Percentiles rank a stretch among this genome's conserved stretches.
Evolutionary conservation across 352 stramenopile species (phyloP).

Genomic region (Phytophthora chlamydospora): DNA sequence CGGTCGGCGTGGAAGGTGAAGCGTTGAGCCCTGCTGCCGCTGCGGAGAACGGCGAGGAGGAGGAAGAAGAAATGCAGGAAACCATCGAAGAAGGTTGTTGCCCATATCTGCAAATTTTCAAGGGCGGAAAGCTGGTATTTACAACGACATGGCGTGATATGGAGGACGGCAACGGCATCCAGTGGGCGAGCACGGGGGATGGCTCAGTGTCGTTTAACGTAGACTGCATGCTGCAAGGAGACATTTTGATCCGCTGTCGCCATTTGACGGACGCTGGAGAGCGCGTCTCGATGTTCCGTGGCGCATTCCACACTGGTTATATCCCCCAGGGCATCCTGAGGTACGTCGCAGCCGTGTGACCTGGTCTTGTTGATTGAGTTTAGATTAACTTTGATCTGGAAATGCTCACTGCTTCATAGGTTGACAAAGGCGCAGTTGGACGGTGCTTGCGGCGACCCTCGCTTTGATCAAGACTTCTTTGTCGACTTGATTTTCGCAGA

Average conservation of each 20-base stretch:
- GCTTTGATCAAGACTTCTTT: conserved; percentile 96
- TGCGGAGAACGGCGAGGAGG: conserved; percentile 22
- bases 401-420: conserved; percentile 33
- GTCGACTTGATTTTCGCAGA: conserved; percentile 97
- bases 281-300: conserved; percentile 97
- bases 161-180: conserved; percentile 87
- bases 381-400: neutral
- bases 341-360: conserved; percentile 31
- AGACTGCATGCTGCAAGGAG: conserved; percentile 96
- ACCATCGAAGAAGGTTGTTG: conserved; percentile 91
- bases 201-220: conserved; percentile 94
- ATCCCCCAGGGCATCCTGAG: conserved; percentile 95
- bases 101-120: conserved; percentile 98
- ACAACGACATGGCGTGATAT: conserved; percentile 92
- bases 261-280: conserved; percentile 92
- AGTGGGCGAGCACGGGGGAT: conserved; percentile 91
- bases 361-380: neutral
- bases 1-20: conserved; percentile 37
- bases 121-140: conserved; percentile 95
- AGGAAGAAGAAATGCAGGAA: conserved; percentile 64
- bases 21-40: conserved; percentile 19
- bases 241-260: conserved; percentile 96
- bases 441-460: conserved; percentile 92
- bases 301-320: conserved; percentile 98
- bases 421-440: conserved; percentile 97